Base-by-base conservation (phyloP, 371 early-diverging fungal genomes). In the Haplosporangium sp. region DNA sequence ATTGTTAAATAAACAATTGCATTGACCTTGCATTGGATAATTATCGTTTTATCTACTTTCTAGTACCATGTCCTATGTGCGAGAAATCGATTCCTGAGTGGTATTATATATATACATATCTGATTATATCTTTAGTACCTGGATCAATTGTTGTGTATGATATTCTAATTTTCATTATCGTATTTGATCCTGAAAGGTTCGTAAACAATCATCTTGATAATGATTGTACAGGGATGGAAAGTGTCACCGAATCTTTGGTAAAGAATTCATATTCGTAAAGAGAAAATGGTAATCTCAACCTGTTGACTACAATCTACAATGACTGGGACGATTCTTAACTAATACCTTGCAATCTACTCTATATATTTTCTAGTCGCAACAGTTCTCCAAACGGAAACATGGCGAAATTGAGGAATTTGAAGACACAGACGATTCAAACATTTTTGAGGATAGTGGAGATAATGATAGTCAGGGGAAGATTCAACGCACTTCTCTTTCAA, bases 1-100 rank as follows among this genome's bases (percentile, higher is more conserved):
- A 9, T 52, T 47, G 8, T 44, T 5, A 27, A 6, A 3, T 8
- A 20, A 2, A 7, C 50, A 3, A 19, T 17, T 20, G 34, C 34
- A 11, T 6, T 34, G 58, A 19, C 39, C 35, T 5, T n/a, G 10
- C 19, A 35, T 6, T 27, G 9, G 0, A 27, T 17, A 10, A 19
- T 38, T 27, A 20, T 55, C 11, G 2, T 15, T 52, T 48, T 13
- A 39, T 45, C 6, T 35, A n/a, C 11, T n/a, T 73, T 69, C 19
- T 86, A 70, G 89, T 90, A 4, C 67, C 77, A 35, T 90, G 90
- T 53, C 90, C 90, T 17, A 81, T 88, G 17, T 90, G 90, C 71
- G 65, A 48, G 50, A 85, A 85, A 63, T 63, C 64, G 27, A 86
- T 89, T 8, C 84, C 86, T 7, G 10, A 50, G 34, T 9, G 13